These are phyloP conservation scores for Gentiana macrophylla DNA, from an alignment of 257 asterid species.

Conservation along the genomic window DNA sequence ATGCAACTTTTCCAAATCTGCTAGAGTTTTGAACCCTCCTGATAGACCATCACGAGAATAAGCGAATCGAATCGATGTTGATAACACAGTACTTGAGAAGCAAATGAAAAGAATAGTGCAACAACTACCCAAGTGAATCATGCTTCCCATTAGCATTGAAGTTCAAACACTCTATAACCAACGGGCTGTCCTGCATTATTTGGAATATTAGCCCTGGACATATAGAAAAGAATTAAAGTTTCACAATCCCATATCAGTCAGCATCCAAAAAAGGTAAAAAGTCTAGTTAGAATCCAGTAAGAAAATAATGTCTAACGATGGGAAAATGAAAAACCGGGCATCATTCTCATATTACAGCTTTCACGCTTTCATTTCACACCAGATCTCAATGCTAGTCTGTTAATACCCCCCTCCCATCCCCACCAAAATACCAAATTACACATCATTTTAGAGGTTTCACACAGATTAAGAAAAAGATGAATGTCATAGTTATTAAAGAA, in stretches of 20 bases:
- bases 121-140: constrained; percentile 55
- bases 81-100: neutral
- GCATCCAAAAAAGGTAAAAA: neutral
- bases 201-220: constrained; percentile 10
- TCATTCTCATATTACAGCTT: too few relatives aligned
- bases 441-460: too few relatives aligned
- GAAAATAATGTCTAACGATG: too few relatives aligned
- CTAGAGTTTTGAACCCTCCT: constrained; percentile 82
- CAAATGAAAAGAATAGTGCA: neutral
- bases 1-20: constrained; percentile 77
- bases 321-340: too few relatives aligned
- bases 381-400: too few relatives aligned
- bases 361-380: too few relatives aligned
- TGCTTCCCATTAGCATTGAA: constrained; percentile 62
- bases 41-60: constrained; percentile 20
- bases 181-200: constrained; percentile 60
- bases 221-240: neutral
- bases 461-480: too few relatives aligned
- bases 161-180: constrained; percentile 77
- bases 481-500: too few relatives aligned
- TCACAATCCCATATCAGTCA: constrained; percentile 5
- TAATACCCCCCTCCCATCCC: too few relatives aligned
- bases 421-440: too few relatives aligned
- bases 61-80: constrained; percentile 23
- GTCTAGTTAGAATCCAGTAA: too few relatives aligned